These are phyloP conservation scores for Termitomyces sp. DNA, from an alignment of 768 basidiomycete species.

Conservation along the genomic window DNA sequence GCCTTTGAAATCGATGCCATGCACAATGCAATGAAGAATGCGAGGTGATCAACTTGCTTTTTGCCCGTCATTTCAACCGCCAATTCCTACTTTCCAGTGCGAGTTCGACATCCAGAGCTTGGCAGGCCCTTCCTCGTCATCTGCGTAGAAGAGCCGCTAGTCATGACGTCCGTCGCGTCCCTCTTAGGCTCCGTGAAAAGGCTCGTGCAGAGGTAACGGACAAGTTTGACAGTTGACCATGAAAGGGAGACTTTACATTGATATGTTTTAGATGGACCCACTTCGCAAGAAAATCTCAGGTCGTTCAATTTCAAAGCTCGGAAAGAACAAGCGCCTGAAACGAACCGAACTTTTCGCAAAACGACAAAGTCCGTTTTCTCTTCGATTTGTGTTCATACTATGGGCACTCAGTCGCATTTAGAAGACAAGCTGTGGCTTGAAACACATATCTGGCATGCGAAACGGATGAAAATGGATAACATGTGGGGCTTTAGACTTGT, in stretches of 20 bases:
- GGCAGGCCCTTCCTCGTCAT: conserved; percentile 91
- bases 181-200: conserved; percentile 73
- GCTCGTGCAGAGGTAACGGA: conserved; percentile 70
- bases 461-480: conserved; percentile 91
- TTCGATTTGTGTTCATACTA: not conserved
- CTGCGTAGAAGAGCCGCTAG: conserved; percentile 90
- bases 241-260: not conserved
- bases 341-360: conserved; percentile 57
- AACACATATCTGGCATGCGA: conserved; percentile 96
- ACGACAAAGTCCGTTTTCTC: conserved; percentile 59
- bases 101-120: conserved; percentile 73
- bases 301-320: conserved; percentile 53
- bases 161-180: conserved; percentile 90
- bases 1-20: conserved; percentile 89
- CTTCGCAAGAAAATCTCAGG: conserved; percentile 30
- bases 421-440: conserved; percentile 91
- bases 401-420: conserved; percentile 20
- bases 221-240: not conserved
- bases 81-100: conserved; percentile 34
- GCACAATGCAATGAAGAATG: conserved; percentile 78
- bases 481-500: conserved; percentile 92
- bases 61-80: not conserved
- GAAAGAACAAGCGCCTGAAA: conserved; percentile 51
- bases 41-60: conserved; percentile 44
- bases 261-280: conserved; percentile 38